Evolutionary conservation across 306 rosid species (phyloP).

Genomic region (Canavalia gladiata): DNA sequence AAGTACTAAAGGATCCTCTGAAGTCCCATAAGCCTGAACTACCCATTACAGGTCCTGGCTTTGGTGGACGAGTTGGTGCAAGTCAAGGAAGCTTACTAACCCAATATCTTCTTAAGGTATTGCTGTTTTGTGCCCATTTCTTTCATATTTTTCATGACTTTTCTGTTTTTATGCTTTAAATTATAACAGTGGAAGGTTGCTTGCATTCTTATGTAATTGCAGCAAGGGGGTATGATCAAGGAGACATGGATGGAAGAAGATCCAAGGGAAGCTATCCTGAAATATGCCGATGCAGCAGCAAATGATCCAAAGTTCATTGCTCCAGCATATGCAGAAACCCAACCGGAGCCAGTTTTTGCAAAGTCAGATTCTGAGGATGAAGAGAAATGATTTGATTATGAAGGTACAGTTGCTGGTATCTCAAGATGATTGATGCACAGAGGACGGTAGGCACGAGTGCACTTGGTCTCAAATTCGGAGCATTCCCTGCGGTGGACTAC

Average conservation of each 20-base stretch:
- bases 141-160: background rate
- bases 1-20: slow-evolving; percentile 84
- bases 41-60: slow-evolving; percentile 96
- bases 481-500: background rate
- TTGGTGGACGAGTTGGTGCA: slow-evolving; percentile 92
- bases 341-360: slow-evolving; percentile 86
- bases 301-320: slow-evolving; percentile 93
- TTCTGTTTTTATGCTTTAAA: slow-evolving; percentile 25
- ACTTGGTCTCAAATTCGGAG: background rate
- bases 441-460: slow-evolving; percentile 13
- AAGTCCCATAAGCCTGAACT: slow-evolving; percentile 98
- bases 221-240: slow-evolving; percentile 97
- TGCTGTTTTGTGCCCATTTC: slow-evolving; percentile 12
- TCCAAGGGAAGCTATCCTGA: slow-evolving; percentile 97
- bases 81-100: slow-evolving; percentile 96
- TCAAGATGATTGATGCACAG: slow-evolving; percentile 3
- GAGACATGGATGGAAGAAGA: slow-evolving; percentile 99
- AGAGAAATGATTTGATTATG: slow-evolving; percentile 64
- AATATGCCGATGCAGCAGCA: slow-evolving; percentile 89
- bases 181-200: slow-evolving; percentile 36
- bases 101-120: slow-evolving; percentile 93
- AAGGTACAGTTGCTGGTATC: slow-evolving; percentile 26
- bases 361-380: slow-evolving; percentile 97
- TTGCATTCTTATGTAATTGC: slow-evolving; percentile 52
- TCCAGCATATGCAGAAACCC: slow-evolving; percentile 96